These are phyloP conservation scores for Ogataea chonburiensis DNA, from an alignment of 805 yeast species.

Conservation along the genomic window DNA sequence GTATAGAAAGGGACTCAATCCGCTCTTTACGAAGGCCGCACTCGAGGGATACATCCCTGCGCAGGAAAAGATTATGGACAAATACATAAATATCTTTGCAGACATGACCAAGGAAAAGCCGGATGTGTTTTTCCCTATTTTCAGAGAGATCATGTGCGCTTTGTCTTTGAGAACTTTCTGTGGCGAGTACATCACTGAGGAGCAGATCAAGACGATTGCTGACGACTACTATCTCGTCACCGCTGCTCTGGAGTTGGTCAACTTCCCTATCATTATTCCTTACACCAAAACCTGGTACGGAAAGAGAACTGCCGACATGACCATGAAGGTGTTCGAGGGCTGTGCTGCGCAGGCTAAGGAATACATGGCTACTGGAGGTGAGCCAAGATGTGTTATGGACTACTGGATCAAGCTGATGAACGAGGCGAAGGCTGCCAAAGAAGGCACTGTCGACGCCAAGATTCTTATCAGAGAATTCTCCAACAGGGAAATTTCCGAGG, in stretches of 20 bases:
- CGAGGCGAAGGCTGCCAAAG: constrained; percentile 51
- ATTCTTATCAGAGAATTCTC: constrained; percentile 76
- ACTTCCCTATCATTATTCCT: constrained; percentile 95
- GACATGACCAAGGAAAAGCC: constrained; percentile 59
- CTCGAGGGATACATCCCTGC: constrained; percentile 80
- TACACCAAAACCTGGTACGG: constrained; percentile 99
- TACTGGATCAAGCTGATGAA: constrained; percentile 90
- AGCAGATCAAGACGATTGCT: constrained; percentile 82
- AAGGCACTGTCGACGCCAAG: constrained; percentile 52
- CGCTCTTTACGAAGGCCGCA: constrained; percentile 82
- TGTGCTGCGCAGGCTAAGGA: constrained; percentile 89
- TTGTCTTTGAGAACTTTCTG: constrained; percentile 90
- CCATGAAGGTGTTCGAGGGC: constrained; percentile 84
- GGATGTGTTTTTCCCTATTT: constrained; percentile 80
- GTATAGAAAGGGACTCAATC: constrained; percentile 87
- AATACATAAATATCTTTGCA: constrained; percentile 67
- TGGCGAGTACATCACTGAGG: constrained; percentile 91
- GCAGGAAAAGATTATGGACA: constrained; percentile 81
- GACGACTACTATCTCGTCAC: constrained; percentile 92
- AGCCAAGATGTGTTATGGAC: constrained; percentile 88
- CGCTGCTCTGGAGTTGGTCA: constrained; percentile 94
- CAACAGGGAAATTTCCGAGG: constrained; percentile 91
- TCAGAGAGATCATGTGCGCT: constrained; percentile 96
- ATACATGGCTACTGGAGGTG: constrained; percentile 72
- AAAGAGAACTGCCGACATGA: constrained; percentile 85